These are phyloP conservation scores for Jamesozyma spencerorum DNA, from an alignment of 805 yeast genomes.

Conservation along the genomic window DNA sequence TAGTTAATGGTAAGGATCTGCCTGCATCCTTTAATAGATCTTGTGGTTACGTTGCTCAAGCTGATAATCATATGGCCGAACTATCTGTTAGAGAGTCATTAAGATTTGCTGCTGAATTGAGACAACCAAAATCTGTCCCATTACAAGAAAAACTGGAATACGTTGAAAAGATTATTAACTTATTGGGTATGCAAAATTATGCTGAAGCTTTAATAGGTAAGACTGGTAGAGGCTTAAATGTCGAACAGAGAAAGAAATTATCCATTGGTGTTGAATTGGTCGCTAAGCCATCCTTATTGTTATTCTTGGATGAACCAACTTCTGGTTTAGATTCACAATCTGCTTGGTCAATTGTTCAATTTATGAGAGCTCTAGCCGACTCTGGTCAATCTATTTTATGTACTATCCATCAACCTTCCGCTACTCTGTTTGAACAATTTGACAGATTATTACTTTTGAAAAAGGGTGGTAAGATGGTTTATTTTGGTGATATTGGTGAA, in stretches of 20 bases:
- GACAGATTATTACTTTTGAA: conserved; percentile 59
- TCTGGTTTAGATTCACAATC: conserved; percentile 61
- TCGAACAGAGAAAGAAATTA: conserved; percentile 57
- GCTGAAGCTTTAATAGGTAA: conserved; percentile 77
- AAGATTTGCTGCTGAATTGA: conserved; percentile 58
- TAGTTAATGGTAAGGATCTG: conserved; percentile 59
- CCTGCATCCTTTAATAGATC: conserved; percentile 60
- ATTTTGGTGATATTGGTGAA: conserved; percentile 72
- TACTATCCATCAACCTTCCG: conserved; percentile 74
- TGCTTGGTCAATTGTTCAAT: conserved; percentile 61
- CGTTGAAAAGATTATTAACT: conserved; percentile 57
- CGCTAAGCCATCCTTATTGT: conserved; percentile 54
- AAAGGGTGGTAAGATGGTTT: conserved; percentile 72
- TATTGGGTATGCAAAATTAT: conserved; percentile 59
- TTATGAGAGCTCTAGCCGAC: conserved; percentile 56
- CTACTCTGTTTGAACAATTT: conserved; percentile 56
- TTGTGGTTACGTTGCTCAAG: conserved; percentile 77
- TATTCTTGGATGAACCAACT: conserved; percentile 65
- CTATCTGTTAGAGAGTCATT: conserved; percentile 70
- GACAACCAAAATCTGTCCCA: conserved; percentile 56
- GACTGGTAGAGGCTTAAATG: conserved; percentile 63
- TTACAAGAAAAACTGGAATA: conserved; percentile 52
- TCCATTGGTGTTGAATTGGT: conserved; percentile 67
- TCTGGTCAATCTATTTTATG: conserved; percentile 70
- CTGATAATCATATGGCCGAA: conserved; percentile 62